Percentiles rank a stretch among this genome's conserved stretches.
Evolutionary conservation across 2,329 filamentous ascomycete genomes (phyloP).

Genomic region (Scortechinia acanthostroma): DNA sequence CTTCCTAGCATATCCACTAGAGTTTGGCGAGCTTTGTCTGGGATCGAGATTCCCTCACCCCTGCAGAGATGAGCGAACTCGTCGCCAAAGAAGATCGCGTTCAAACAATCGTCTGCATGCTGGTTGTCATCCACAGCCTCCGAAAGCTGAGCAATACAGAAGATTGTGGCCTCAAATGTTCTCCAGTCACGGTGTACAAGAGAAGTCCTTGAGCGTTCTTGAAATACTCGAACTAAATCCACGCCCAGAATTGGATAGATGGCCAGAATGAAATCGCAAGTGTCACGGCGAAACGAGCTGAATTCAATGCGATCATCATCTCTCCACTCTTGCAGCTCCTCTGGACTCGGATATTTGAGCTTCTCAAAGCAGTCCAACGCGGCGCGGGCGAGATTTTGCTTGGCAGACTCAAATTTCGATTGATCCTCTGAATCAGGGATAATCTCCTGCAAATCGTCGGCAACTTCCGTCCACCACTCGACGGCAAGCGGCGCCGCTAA

Average conservation of each 20-base stretch:
- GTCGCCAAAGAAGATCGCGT: slow-evolving; percentile 26
- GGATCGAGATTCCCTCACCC: slow-evolving; percentile 15
- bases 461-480: slow-evolving; percentile 30
- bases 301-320: slow-evolving; percentile 31
- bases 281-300: slow-evolving; percentile 29
- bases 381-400: slow-evolving; percentile 24
- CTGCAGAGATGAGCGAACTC: slow-evolving; percentile 21
- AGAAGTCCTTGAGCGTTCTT: slow-evolving; percentile 20
- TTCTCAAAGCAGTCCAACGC: slow-evolving; percentile 29
- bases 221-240: slow-evolving; percentile 27
- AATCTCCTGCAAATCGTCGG: slow-evolving; percentile 14
- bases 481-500: slow-evolving; percentile 21
- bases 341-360: slow-evolving; percentile 23
- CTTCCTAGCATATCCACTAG: slow-evolving; percentile 29
- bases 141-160: slow-evolving; percentile 30
- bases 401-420: slow-evolving; percentile 17
- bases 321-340: slow-evolving; percentile 24
- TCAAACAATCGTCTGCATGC: slow-evolving; percentile 26
- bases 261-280: slow-evolving; percentile 31
- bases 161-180: slow-evolving; percentile 30
- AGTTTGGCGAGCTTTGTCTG: slow-evolving; percentile 26
- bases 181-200: slow-evolving; percentile 25
- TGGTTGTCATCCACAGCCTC: slow-evolving; percentile 32
- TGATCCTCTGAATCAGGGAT: slow-evolving; percentile 4
- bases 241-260: slow-evolving; percentile 30